Conservation (phyloP, 345 rosid species). For the Xanthoceras sorbifolium region DNA sequence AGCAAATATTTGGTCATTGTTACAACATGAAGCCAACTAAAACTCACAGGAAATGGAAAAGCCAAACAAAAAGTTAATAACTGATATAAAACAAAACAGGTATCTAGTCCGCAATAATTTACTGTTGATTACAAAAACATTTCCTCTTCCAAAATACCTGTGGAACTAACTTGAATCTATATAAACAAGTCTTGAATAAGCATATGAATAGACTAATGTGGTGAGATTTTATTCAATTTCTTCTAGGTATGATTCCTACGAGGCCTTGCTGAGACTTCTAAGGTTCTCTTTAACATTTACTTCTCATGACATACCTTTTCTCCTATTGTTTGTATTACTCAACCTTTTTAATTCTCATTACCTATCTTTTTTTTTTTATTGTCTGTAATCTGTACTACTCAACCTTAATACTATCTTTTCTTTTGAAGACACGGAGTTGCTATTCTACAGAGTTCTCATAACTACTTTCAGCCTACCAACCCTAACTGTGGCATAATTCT, state of each 20-base stretch:
- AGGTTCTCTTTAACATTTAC: background rate
- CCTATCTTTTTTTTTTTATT: no score
- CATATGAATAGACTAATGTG: no score
- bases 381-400: background rate
- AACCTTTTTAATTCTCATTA: no score
- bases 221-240: no score
- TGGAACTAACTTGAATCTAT: background rate
- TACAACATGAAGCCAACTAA: background rate
- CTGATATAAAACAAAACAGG: background rate
- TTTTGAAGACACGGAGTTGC: no score
- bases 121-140: no score
- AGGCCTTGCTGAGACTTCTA: background rate
- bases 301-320: background rate
- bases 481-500: no score
- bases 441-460: no score
- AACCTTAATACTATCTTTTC: no score
- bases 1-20: background rate
- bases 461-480: no score
- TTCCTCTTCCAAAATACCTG: background rate
- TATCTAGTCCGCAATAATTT: background rate
- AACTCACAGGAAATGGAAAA: background rate
- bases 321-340: background rate
- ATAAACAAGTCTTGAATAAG: background rate
- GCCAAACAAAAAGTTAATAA: background rate
- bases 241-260: background rate